Base-by-base conservation (phyloP, 345 rosid genomes). In the Limnanthes douglasii region DNA sequence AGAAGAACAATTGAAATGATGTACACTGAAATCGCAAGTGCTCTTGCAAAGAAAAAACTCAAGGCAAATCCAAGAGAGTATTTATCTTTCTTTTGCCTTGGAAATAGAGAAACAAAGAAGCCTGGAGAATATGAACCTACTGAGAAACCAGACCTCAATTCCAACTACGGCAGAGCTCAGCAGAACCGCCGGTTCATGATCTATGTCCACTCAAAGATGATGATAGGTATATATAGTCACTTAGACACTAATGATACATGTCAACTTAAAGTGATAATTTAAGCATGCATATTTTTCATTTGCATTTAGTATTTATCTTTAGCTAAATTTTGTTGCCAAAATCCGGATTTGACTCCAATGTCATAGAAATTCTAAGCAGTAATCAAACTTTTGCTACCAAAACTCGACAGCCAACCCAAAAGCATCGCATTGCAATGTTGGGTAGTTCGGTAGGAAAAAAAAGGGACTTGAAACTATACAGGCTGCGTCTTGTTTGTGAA, bases 1-100 rank as follows among this genome's bases (percentile, higher is more conserved):
- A 65, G 73, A 34, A 73, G 93, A 54, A 88, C 95, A 3, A 71
- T 78, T 53, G 78, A 76, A 52, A 83, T 88, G 93, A 88, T 88
- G 95, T 88, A 88, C 26, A 29, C 54, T 5, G 86, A 82, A 24
- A 55, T 86, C 15, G 34, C 55, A 13, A 34, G 33, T 40, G 88
- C 80, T 4, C 59, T 86, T 24, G 21, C 7, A 6, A 68, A 16
- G 34, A 70, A 66, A 27, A 61, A 62, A 8, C 30, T 54, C 5
- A 8, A 53, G 27, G 27, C 60, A 42, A 18, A 74, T 46, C 90
- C 90, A 11, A 68, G 66, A 52, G 78, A 77, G 1, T 86, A 86
- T 50, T 20, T 86, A 34, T 5, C 78, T 3, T 81, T 86, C 55
- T 74, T 58, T 54, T 86, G 94, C 54, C 81, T 86, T 0, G 92